Conservation (phyloP, 208 protist species). For the Trypanosoma cruzi region DNA sequence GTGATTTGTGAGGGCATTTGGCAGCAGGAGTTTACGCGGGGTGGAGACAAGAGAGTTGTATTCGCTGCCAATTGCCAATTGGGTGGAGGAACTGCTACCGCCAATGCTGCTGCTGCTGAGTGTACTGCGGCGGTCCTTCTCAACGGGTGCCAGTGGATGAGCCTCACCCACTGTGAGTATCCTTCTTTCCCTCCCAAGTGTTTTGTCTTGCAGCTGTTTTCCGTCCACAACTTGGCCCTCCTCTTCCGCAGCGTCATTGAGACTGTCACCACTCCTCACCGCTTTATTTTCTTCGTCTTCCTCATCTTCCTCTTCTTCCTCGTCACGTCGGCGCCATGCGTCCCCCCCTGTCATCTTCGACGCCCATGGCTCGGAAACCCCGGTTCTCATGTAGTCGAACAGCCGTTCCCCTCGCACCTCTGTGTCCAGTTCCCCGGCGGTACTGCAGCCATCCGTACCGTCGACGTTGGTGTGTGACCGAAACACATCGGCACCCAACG, state of each 20-base stretch:
- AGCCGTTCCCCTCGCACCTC: neutral
- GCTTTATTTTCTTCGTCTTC: neutral
- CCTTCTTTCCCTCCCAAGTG: too few relatives aligned
- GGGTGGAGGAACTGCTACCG: neutral
- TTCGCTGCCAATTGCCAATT: neutral
- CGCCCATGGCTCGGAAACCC: neutral
- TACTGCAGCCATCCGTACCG: neutral
- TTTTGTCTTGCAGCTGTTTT: too few relatives aligned
- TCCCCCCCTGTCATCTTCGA: slow-evolving; percentile 3
- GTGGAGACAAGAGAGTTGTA: neutral
- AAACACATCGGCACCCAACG: neutral
- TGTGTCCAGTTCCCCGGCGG: neutral
- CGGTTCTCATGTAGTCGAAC: neutral
- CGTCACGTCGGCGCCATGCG: neutral
- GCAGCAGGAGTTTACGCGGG: neutral
- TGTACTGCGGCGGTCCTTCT: neutral
- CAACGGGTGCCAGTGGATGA: neutral
- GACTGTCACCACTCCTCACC: neutral
- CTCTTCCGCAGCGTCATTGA: neutral
- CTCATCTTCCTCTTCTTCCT: slow-evolving; percentile 19
- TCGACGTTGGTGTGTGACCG: neutral
- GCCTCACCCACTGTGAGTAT: too few relatives aligned
- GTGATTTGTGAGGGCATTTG: neutral
- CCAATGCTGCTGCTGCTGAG: slow-evolving; percentile 8
- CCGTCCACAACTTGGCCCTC: neutral